Evolutionary conservation across 2,329 filamentous ascomycete genomes (phyloP), one percentile per base, ranked within the genome.

Genomic region (Aurifilum marmelostoma): DNA sequence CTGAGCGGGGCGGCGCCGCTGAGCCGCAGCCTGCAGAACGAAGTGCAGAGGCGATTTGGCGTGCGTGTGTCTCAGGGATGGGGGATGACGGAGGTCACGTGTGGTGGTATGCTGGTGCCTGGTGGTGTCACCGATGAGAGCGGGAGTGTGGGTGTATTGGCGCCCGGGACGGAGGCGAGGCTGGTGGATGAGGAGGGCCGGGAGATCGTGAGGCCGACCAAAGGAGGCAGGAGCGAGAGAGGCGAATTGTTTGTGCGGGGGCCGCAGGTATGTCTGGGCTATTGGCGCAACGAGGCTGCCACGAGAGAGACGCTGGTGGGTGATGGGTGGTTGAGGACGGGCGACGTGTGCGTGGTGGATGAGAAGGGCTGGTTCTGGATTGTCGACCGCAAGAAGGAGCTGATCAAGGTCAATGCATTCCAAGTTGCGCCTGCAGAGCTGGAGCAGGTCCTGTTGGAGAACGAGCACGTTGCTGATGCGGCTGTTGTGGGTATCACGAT

Each of bases 31-130:
- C 73, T 83, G 6, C 79, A 83, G 71, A 79, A 79, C 66, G 82
- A 85, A 65, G 82, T 86, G 29, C 82, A 85, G 71, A 76, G 76
- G 29, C 74, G 78, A 2, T 81, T 83, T 66, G 73, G 76, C 4
- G 71, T 82, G 29, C 77, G 78, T 56, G 78, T 84, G 37, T 78
- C 77, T 75, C 87, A 88, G 73, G 87, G 85, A 1, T 89, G 86
- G 83, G 88, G 88, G 4, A 89, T 89, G 87, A 89, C 88, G 0
- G 88, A 89, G 76, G 78, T 80, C 21, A 80, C 79, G 2, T 81
- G 78, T 65, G 79, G 77, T 8, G 83, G 79, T 0, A 77, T 83
- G 21, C 81, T 80, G 59, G 78, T 85, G 9, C 80, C 82, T 1
- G 77, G 76, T 2, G 78, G 79, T 2, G 68, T 79, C n/a, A 71